Evolutionary conservation across 768 basidiomycete species (phyloP).

Genomic region (Pulveroboletus sp.): DNA sequence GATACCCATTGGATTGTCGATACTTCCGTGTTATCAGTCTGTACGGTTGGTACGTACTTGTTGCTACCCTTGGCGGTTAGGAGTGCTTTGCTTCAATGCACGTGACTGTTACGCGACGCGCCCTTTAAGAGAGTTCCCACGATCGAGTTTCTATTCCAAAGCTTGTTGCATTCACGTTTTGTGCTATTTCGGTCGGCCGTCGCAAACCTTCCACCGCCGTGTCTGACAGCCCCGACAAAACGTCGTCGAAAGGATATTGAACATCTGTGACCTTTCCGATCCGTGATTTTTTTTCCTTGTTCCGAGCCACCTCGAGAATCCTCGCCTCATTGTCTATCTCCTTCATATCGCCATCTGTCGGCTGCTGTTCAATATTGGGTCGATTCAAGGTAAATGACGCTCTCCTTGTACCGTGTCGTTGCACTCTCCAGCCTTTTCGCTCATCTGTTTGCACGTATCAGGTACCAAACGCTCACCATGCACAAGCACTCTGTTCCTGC

Average conservation of each 20-base stretch:
- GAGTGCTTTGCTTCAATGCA: slow-evolving; percentile 28
- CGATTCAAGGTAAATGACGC: slow-evolving; percentile 21
- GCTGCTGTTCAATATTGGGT: slow-evolving; percentile 12
- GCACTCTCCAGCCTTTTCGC: slow-evolving; percentile 1
- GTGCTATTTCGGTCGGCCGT: slow-evolving; percentile 21
- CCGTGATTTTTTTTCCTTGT: slow-evolving; percentile 13
- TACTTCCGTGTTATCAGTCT: too few species aligned
- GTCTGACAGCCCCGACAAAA: slow-evolving; percentile 13
- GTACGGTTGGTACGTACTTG: too few species aligned
- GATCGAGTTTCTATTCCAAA: slow-evolving; percentile 21
- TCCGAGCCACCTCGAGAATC: slow-evolving; percentile 21
- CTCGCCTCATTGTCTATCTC: slow-evolving; percentile 22
- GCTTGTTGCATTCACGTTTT: slow-evolving; percentile 28
- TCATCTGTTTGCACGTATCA: slow-evolving; percentile 8
- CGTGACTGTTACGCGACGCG: slow-evolving; percentile 38
- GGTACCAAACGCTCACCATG: slow-evolving; percentile 22
- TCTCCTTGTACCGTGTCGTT: background rate
- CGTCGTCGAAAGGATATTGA: slow-evolving; percentile 1
- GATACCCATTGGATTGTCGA: too few species aligned
- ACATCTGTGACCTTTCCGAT: slow-evolving; percentile 12
- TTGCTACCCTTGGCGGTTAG: background rate
- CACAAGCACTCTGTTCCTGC: slow-evolving; percentile 31
- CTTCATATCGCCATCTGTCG: slow-evolving; percentile 23
- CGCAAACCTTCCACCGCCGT: slow-evolving; percentile 14
- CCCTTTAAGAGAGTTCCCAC: slow-evolving; percentile 36